Evolutionary conservation across 2,329 filamentous ascomycete genomes (phyloP), one percentile per base, ranked within the genome.

Genomic region (Talaromyces sp.): DNA sequence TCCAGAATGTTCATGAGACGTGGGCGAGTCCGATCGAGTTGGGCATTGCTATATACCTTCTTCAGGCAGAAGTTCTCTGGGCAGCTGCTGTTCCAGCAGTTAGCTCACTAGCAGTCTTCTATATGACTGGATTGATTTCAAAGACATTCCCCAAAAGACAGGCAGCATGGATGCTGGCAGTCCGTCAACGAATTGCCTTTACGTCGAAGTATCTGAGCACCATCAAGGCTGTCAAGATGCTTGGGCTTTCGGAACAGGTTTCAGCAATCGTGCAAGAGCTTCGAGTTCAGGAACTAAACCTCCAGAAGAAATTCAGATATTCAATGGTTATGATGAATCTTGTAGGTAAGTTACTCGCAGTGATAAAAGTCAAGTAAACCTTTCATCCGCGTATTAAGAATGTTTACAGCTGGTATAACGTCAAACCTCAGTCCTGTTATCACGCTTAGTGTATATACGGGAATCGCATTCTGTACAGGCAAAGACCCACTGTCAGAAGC

Each of bases 151-250:
- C 62, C 4, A 66, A 72, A 6, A 70, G 71, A 11, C 58, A 65
- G n/a, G 24, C 24, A 24, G 49, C 37, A n/a, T 65, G 58, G 63
- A 65, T 65, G 57, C 47, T 61, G 27, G 47, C 47, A 31, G 63
- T 65, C 19, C 63, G 50, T 27, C 2, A 65, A 61, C 7, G 63
- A 57, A 47, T 61, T 24, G 56, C n/a, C n/a, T 47, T 65, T 33
- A 43, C 16, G 14, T 50, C 59, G 49, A 73, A 76, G 3, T 80
- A 83, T 67, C 73, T 85, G 0, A 77, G 76, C 7, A 80, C 78
- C 14, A 84, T 85, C 73, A 85, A 84, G 68, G 79, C 78, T 16
- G 75, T 85, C 60, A 85, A 84, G 68, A 79, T 85, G 62, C 75
- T 81, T 0, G 83, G 83, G 0, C 70, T 85, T 7, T 80, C 77